These are phyloP conservation scores for Thielaviopsis euricoi DNA, from an alignment of 2,329 filamentous ascomycete genomes.

Conservation along the genomic window DNA sequence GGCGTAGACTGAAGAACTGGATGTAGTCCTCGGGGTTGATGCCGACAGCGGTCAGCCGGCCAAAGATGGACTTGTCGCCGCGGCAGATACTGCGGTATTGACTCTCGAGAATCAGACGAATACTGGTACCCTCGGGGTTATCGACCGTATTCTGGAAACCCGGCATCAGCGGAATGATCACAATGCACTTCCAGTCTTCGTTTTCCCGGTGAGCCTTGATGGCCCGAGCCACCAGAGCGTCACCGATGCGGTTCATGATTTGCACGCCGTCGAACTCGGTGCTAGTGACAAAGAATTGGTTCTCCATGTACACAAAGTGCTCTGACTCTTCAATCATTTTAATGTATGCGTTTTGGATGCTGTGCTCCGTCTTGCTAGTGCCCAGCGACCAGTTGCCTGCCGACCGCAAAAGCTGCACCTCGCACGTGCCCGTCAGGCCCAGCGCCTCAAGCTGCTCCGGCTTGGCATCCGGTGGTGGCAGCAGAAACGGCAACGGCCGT, in stretches of 20 bases:
- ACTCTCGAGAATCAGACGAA: conserved; percentile 90
- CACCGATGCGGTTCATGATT: conserved; percentile 85
- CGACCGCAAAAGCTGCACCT: conserved; percentile 88
- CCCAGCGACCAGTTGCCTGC: conserved; percentile 85
- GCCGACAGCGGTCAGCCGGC: conserved; percentile 56
- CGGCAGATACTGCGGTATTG: conserved; percentile 94
- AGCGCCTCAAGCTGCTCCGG: conserved; percentile 71
- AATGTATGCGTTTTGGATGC: conserved; percentile 89
- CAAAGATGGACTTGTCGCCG: conserved; percentile 83
- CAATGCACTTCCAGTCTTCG: conserved; percentile 78
- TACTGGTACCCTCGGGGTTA: conserved; percentile 81
- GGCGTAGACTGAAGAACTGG: conserved; percentile 78
- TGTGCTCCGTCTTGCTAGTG: conserved; percentile 74
- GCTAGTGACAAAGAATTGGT: conserved; percentile 95
- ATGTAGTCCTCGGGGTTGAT: conserved; percentile 95
- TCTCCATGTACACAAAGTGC: conserved; percentile 97
- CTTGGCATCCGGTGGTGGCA: conserved; percentile 86
- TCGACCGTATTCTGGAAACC: conserved; percentile 96
- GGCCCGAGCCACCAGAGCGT: conserved; percentile 84
- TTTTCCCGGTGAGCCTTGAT: conserved; percentile 67
- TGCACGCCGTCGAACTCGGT: conserved; percentile 74
- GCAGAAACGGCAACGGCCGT: conserved; percentile 77
- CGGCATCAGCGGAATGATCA: conserved; percentile 91
- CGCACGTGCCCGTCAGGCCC: conserved; percentile 83
- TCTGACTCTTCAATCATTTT: conserved; percentile 91